These are phyloP conservation scores for Kluyveromyces sp. DNA, from an alignment of 1,139 yeast species.

Conservation along the genomic window DNA sequence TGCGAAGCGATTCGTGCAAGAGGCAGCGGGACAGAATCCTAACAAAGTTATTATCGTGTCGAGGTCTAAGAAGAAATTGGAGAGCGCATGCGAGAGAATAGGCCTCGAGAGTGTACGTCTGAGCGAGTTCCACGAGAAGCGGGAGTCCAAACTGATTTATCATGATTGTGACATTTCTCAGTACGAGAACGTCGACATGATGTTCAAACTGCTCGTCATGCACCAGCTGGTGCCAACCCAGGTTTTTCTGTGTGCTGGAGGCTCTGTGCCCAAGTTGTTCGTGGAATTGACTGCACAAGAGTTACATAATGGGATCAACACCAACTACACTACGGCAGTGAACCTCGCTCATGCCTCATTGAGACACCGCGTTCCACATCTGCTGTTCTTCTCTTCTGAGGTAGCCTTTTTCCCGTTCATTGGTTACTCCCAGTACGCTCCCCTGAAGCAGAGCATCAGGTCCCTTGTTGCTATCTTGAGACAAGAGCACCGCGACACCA, in stretches of 20 bases:
- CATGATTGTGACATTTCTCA: conserved; percentile 61
- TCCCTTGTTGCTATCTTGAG: conserved; percentile 69
- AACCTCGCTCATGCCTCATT: conserved; percentile 60
- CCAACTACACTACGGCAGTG: conserved; percentile 69
- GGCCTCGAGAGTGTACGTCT: conserved; percentile 9
- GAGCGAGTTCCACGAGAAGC: neutral
- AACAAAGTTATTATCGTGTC: conserved; percentile 73
- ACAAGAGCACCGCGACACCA: conserved; percentile 71
- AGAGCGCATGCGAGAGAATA: conserved; percentile 43
- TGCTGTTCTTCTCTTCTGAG: conserved; percentile 74
- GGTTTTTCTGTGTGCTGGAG: conserved; percentile 83
- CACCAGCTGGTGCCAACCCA: conserved; percentile 49
- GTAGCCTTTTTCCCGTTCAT: conserved; percentile 81
- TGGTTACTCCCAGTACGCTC: conserved; percentile 89
- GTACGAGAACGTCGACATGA: conserved; percentile 43
- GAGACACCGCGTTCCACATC: conserved; percentile 35
- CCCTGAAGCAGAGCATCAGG: conserved; percentile 76
- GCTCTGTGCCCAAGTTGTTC: conserved; percentile 73
- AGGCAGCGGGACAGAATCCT: conserved; percentile 20
- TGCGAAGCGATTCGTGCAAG: conserved; percentile 49
- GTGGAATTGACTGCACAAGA: conserved; percentile 56
- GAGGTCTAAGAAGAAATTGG: conserved; percentile 55
- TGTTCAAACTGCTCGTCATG: conserved; percentile 33
- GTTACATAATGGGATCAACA: conserved; percentile 52
- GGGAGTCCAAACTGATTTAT: conserved; percentile 30